These are phyloP conservation scores for Cyclostephanos invisitatus DNA, from an alignment of 108 stramenopile species.

Conservation along the genomic window DNA sequence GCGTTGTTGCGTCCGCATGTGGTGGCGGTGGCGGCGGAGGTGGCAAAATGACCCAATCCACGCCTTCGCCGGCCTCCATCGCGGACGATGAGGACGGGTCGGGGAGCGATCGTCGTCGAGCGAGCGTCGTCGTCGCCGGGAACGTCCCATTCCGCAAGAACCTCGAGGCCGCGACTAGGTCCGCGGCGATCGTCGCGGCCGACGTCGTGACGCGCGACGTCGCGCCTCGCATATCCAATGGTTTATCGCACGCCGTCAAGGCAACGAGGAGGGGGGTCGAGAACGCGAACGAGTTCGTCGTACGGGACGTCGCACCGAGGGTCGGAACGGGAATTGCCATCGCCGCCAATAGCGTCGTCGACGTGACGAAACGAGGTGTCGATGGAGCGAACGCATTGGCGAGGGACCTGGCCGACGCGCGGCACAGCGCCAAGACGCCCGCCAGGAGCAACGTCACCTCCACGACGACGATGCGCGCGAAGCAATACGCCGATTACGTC, in stretches of 20 bases:
- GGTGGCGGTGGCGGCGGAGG: neutral
- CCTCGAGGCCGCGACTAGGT: conserved; percentile 3
- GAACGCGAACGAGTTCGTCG: conserved; percentile 4
- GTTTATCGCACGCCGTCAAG: neutral
- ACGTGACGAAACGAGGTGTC: conserved; percentile 2
- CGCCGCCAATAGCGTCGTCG: conserved; percentile 9
- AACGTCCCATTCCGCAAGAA: neutral
- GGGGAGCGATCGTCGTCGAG: neutral
- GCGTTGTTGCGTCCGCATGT: neutral
- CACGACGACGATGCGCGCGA: neutral
- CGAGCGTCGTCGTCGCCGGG: neutral
- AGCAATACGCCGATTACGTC: conserved; percentile 38
- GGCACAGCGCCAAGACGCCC: conserved; percentile 13
- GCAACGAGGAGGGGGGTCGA: too few species aligned
- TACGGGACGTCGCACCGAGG: conserved; percentile 12
- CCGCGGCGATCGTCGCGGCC: conserved; percentile 1
- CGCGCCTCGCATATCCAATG: conserved; percentile 8
- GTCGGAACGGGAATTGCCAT: neutral
- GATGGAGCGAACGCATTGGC: conserved; percentile 6
- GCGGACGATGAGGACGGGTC: neutral
- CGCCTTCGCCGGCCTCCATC: too few species aligned
- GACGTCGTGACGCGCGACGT: conserved; percentile 7
- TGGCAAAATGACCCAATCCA: too few species aligned
- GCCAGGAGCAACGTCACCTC: conserved; percentile 20
- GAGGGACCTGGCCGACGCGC: neutral